A percentile compares a stretch with the other conserved stretches of the same genome.
Conservation (phyloP, 495 filamentous ascomycete species). For the Aspergillus conjunctus region DNA sequence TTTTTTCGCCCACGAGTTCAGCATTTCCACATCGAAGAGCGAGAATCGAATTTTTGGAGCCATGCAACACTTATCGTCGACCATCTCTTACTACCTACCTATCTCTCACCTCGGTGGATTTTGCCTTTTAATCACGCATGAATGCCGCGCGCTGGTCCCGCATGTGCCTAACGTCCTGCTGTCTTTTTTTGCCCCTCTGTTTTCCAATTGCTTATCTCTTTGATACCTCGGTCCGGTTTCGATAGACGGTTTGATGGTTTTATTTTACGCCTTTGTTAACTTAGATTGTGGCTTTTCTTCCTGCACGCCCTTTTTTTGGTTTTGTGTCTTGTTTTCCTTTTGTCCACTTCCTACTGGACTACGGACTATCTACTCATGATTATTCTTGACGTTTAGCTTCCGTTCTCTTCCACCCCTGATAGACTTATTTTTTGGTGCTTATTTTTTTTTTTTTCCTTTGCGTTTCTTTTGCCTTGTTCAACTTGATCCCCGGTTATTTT, state of each 20-base stretch:
- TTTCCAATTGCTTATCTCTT: conserved; percentile 19
- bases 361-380: too few species aligned
- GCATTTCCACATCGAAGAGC: not conserved
- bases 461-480: not conserved
- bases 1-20: not conserved
- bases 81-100: not conserved
- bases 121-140: conserved; percentile 8
- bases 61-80: too few species aligned
- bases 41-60: not conserved
- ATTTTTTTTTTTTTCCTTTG: conserved; percentile 10
- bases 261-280: conserved; percentile 7
- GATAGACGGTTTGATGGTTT: conserved; percentile 30
- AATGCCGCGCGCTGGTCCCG: conserved; percentile 14
- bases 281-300: conserved; percentile 11
- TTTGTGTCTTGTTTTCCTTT: not conserved
- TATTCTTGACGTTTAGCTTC: conserved; percentile 2
- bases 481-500: not conserved
- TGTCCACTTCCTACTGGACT: not conserved
- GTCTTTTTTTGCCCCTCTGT: conserved; percentile 12
- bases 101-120: conserved; percentile 8
- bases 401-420: conserved; percentile 1
- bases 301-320: not conserved
- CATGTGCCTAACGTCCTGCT: conserved; percentile 13
- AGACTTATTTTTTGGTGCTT: conserved; percentile 6
- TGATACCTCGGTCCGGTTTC: conserved; percentile 27